These are phyloP conservation scores for Sporisorium reilianum DNA, from an alignment of 1,284 basidiomycete species.

Conservation along the genomic window DNA sequence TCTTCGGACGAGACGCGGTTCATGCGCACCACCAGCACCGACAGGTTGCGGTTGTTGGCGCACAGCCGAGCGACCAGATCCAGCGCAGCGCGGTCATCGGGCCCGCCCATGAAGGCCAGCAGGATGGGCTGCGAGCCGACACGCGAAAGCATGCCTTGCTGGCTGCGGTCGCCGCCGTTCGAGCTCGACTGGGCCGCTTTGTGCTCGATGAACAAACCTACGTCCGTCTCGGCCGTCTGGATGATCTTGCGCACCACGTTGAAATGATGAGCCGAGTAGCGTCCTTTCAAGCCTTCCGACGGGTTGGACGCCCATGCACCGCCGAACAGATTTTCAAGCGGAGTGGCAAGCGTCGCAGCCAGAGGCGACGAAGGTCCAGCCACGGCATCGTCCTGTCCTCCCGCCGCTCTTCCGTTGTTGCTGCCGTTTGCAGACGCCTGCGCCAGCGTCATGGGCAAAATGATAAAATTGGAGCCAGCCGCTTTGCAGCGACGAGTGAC, in stretches of 20 bases:
- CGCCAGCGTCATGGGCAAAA: constrained; percentile 80
- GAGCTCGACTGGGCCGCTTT: constrained; percentile 69
- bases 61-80: constrained; percentile 47
- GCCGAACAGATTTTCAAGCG: constrained; percentile 58
- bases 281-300: constrained; percentile 23
- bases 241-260: constrained; percentile 85
- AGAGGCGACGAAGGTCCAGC: constrained; percentile 34
- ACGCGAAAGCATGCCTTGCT: constrained; percentile 22
- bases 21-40: constrained; percentile 52
- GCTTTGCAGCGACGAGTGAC: constrained; percentile 78
- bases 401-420: neutral
- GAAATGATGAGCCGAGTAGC: constrained; percentile 70
- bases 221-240: constrained; percentile 71
- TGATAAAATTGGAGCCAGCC: constrained; percentile 78
- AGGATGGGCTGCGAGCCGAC: constrained; percentile 74
- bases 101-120: constrained; percentile 90
- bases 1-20: constrained; percentile 47
- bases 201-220: constrained; percentile 85
- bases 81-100: constrained; percentile 87
- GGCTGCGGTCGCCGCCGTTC: neutral
- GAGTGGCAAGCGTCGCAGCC: constrained; percentile 49
- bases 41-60: constrained; percentile 49
- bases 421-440: constrained; percentile 9
- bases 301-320: constrained; percentile 34
- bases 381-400: constrained; percentile 12